phyloP scores from a whole-genome alignment of 768 basidiomycete species.

The Gloeostereum incarnatum region DNA sequence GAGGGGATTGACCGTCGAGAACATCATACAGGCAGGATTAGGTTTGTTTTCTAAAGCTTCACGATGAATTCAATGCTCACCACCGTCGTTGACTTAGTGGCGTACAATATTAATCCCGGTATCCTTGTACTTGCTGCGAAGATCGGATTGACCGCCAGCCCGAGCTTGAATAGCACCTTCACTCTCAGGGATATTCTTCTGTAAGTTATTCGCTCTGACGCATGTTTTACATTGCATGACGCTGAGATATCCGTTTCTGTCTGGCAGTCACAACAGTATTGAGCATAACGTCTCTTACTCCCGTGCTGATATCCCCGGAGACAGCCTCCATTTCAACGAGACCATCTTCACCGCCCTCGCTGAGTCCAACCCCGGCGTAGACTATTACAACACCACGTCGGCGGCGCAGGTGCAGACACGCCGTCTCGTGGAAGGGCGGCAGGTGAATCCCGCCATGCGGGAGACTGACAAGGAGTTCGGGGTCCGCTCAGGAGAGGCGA shows the following conservation, averaged over 20 bases:
- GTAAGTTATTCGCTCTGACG: neutral
- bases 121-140: conserved; percentile 1
- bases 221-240: no score
- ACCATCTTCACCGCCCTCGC: conserved; percentile 10
- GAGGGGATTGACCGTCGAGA: no score
- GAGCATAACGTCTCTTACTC: conserved; percentile 12
- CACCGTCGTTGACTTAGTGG: no score
- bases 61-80: no score
- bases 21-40: no score
- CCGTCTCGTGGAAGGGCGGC: conserved; percentile 8
- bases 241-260: neutral
- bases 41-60: no score
- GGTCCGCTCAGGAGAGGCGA: conserved; percentile 8
- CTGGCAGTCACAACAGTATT: conserved; percentile 9
- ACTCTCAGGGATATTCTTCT: conserved; percentile 3
- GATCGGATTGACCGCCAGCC: neutral
- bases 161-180: conserved; percentile 1
- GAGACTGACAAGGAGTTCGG: conserved; percentile 10
- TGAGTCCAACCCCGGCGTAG: conserved; percentile 10
- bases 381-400: conserved; percentile 10
- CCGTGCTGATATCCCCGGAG: conserved; percentile 10
- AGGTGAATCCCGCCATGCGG: conserved; percentile 9
- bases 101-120: conserved; percentile 2
- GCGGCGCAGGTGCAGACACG: conserved; percentile 8
- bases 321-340: conserved; percentile 11